Evolutionary conservation across 208 protist species (phyloP), one percentile per base, ranked within the genome.

Genomic region (Porcisia hertigi): DNA sequence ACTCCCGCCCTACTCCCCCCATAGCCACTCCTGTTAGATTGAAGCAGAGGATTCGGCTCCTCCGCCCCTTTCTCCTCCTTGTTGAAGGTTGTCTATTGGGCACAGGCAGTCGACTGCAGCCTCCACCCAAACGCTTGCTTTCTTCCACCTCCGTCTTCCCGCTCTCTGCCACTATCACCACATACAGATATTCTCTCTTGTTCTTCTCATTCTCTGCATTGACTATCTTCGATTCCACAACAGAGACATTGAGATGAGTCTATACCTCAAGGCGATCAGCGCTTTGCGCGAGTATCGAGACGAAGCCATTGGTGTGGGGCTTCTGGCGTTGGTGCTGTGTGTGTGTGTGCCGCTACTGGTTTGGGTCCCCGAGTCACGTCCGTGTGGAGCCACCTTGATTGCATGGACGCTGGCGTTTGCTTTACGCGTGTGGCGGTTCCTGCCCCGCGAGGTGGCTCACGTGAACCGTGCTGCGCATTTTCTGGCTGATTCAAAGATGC

Each of bases 341-440:
- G 77, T 76, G 9, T 81, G 77, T 41, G 71, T 81, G 20, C 77
- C 77, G 25, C 64, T 81, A 11, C 71, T 81, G 43, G 70, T 63
- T 9, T 25, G 69, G 1, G 54, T 81, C 36, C 63, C 71, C 11
- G 71, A 73, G 12, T 70, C 72, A 53, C 71, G 70, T 12, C 65
- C 77, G 43, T 81, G 76, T 57, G 45, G 55, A 16, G 77, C 58
- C 41, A 81, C 77, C 12, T 39, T 81, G 7, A 59, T 81, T 45
- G 71, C 57, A 6, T 81, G 77, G 77, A 34, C 57, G 12, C 5
- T 76, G 11, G 77, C 57, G 20, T 81, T 77, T 65, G 57, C 71
- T 12, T n/a, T 73, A 16, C 77, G 69, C 36, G 53, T 69, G 55
- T 81, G 77, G 77, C 71, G 77, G 23, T 73, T 43, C 65, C 65